These are phyloP conservation scores for Lonicera japonica DNA, from an alignment of 129 eudicot species.

Conservation along the genomic window DNA sequence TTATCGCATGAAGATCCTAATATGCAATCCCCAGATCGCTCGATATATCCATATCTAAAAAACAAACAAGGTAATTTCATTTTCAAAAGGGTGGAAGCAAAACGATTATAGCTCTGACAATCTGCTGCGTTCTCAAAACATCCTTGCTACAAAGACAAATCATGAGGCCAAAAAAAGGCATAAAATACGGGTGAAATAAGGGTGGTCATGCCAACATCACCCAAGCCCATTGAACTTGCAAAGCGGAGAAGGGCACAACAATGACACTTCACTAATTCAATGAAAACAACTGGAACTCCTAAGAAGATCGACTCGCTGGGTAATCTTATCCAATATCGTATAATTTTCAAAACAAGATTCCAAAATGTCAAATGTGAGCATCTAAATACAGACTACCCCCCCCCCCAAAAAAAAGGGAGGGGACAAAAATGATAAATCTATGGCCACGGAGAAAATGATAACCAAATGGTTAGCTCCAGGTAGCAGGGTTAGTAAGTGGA, in stretches of 20 bases:
- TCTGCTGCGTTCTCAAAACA: constrained; percentile 11
- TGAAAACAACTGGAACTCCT: no score
- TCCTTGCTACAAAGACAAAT: no score
- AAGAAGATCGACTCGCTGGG: no score
- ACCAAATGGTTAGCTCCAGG: neutral
- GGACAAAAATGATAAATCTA: no score
- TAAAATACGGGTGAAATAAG: no score
- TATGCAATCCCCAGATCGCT: constrained; percentile 70
- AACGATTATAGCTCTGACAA: constrained; percentile 9
- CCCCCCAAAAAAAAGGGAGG: neutral
- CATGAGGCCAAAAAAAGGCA: no score
- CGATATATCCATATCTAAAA: constrained; percentile 75
- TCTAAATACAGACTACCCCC: neutral
- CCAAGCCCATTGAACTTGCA: no score
- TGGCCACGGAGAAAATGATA: neutral
- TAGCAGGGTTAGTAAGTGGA: neutral
- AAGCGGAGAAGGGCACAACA: no score
- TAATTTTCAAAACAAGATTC: neutral
- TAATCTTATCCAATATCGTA: neutral
- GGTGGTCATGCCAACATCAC: no score
- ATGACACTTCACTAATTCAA: no score
- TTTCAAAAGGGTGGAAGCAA: constrained; percentile 9
- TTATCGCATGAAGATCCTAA: constrained; percentile 64
- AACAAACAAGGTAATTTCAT: constrained; percentile 39
- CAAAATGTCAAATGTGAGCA: neutral